Conservation (phyloP, 805 yeast species). For the Candida lessepsii region DNA sequence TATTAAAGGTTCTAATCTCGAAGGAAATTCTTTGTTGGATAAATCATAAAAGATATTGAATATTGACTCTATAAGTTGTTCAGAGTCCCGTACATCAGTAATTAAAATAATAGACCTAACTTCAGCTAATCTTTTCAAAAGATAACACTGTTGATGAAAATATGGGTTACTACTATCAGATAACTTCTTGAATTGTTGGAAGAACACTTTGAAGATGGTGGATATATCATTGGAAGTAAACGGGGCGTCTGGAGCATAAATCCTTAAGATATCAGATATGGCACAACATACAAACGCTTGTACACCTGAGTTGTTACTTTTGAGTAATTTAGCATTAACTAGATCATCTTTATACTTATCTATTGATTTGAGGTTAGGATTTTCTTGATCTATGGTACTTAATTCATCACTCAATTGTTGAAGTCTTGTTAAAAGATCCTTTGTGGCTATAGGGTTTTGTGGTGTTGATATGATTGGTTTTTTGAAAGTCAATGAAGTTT, state of each 20-base stretch:
- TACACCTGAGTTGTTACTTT: constrained; percentile 64
- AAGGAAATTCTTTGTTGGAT: constrained; percentile 44
- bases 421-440: constrained; percentile 58
- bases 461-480: constrained; percentile 55
- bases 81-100: constrained; percentile 69
- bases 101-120: constrained; percentile 71
- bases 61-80: constrained; percentile 48
- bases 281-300: constrained; percentile 72
- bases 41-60: constrained; percentile 65
- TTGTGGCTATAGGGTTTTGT: constrained; percentile 55
- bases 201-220: constrained; percentile 64
- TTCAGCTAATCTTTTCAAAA: constrained; percentile 69
- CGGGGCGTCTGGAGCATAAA: constrained; percentile 91
- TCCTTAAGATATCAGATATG: constrained; percentile 67
- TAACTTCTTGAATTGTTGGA: constrained; percentile 58
- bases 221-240: constrained; percentile 62
- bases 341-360: constrained; percentile 48
- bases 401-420: constrained; percentile 62
- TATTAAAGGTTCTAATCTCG: constrained; percentile 57
- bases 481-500: constrained; percentile 8
- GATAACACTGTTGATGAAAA: constrained; percentile 59
- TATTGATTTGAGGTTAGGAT: constrained; percentile 41
- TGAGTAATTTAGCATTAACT: constrained; percentile 55
- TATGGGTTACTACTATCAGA: constrained; percentile 56
- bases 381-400: constrained; percentile 56